Base-by-base conservation (phyloP, 2,329 filamentous ascomycete species). In the Albophoma yamanashiensis region DNA sequence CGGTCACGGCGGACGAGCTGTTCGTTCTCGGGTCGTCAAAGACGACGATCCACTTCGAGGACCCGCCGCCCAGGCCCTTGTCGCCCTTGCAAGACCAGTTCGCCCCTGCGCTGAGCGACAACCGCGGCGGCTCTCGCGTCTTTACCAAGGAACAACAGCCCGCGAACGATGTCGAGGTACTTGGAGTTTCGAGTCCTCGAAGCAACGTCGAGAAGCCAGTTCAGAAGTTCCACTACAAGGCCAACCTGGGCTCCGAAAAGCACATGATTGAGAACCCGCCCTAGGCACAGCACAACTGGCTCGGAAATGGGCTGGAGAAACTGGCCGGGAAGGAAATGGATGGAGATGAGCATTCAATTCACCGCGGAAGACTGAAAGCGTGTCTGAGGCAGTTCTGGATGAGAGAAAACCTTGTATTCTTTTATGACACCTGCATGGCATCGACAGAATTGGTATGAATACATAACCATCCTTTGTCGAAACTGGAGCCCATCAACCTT, bases 1-100 rank as follows among this genome's bases (percentile, higher is more conserved):
- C 77, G 0, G 68, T 87, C 22, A 68, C 79, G 5, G 68, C 70
- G 27, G 82, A 86, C 69, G 64, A 74, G 15, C 76, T 80, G 11
- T 56, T 39, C 27, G 20, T 60, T n/a, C 53, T 40, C 55, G 39
- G 31, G 56, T 36, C 36, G 9, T 14, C 22, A 2, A 17, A 38
- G 8, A 25, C 6, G 25, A 25, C 45, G 15, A 17, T 45, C 22
- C 22, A 34, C 17, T 27, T 8, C 27, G 5, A 17, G 2, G 17
- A 17, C 3, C 15, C 8, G 15, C 12, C 43, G 15, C 12, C 43
- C 11, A 9, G 4, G 22, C 9, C 34, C 34, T 4, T 36, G 9
- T 36, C 14, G 22, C 1, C 1, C 4, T 6, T 15, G 12, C 15
- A 11, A 3, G 27, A 34, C 5, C 27, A 34, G 27, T 52, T 34